Evolutionary conservation across 148 eudicot genomes (phyloP).

Genomic region (Rhododendron williamsianum): DNA sequence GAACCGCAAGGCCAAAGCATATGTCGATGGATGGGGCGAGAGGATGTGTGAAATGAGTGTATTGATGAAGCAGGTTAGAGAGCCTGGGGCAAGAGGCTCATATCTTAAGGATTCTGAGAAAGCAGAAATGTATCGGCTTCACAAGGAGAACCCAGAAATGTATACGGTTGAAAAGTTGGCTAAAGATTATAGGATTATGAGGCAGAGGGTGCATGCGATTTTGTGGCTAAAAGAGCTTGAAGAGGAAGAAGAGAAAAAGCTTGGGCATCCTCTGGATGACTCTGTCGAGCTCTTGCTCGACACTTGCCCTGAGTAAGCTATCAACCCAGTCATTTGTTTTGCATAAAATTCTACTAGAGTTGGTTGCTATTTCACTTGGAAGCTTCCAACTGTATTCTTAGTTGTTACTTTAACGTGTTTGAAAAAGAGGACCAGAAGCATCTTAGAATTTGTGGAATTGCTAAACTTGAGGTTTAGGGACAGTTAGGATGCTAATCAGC

Average conservation of each 20-base stretch:
- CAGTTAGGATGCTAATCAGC: neutral
- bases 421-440: neutral
- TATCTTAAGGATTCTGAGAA: slow-evolving; percentile 89
- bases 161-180: slow-evolving; percentile 76
- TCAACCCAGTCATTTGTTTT: neutral
- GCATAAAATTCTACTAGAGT: neutral
- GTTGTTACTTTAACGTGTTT: neutral
- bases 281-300: slow-evolving; percentile 82
- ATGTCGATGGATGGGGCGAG: slow-evolving; percentile 37
- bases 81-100: slow-evolving; percentile 89
- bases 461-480: neutral
- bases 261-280: slow-evolving; percentile 77
- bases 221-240: slow-evolving; percentile 82
- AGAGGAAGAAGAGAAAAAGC: slow-evolving; percentile 78
- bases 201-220: slow-evolving; percentile 88
- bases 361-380: neutral
- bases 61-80: slow-evolving; percentile 66
- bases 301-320: slow-evolving; percentile 63
- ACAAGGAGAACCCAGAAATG: slow-evolving; percentile 77
- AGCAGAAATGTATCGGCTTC: slow-evolving; percentile 76
- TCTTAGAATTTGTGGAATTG: neutral
- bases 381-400: neutral
- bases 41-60: slow-evolving; percentile 37
- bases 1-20: slow-evolving; percentile 17
- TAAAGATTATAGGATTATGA: slow-evolving; percentile 74